Base-by-base conservation (phyloP, 2,329 filamentous ascomycete species). In the Aspergillus ibericus region DNA sequence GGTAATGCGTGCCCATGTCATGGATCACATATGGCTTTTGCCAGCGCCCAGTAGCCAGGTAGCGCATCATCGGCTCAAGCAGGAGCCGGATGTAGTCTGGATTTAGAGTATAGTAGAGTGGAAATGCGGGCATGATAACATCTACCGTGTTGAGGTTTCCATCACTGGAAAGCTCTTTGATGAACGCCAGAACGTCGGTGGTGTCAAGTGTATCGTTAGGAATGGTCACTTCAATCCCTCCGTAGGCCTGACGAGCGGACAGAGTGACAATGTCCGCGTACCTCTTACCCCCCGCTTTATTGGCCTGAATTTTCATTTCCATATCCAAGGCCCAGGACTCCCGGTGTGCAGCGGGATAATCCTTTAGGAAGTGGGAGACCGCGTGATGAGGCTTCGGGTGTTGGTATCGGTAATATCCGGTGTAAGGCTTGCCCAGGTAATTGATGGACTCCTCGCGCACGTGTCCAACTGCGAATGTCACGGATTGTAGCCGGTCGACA, bases 71-170 rank as follows among this genome's bases (percentile, higher is more conserved):
- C 1, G 78, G 79, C 51, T 80, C 75, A 8, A 80, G 62, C 25
- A 81, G 69, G 0, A 81, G 65, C 27, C 73, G 74, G 55, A 81
- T 76, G 59, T 75, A 78, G 34, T 77, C 70, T 2, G 78, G 76
- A 35, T 77, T 72, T 56, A 78, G 68, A 38, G 76, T 71, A 59
- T 77, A 77, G 55, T 77, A 78, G 12, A 80, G 71, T 0, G 77
- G 77, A 54, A 78, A 78, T 5, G 73, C 69, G 1, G 77, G 75
- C 68, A 74, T 77, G 36, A 79, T 77, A 35, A 80, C 70, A 59
- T 80, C 77, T 15, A 79, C 68, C 0, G 77, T 79, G 55, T 79
- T 77, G 38, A 77, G 57, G 55, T 80, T 78, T 3, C 76, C 77
- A 55, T 79, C 70, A 44, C 76, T 78, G 5, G 75, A 77, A 40